phyloP scores from a whole-genome alignment of 2,329 filamentous ascomycete genomes.

The Trichoderma harzianum region DNA sequence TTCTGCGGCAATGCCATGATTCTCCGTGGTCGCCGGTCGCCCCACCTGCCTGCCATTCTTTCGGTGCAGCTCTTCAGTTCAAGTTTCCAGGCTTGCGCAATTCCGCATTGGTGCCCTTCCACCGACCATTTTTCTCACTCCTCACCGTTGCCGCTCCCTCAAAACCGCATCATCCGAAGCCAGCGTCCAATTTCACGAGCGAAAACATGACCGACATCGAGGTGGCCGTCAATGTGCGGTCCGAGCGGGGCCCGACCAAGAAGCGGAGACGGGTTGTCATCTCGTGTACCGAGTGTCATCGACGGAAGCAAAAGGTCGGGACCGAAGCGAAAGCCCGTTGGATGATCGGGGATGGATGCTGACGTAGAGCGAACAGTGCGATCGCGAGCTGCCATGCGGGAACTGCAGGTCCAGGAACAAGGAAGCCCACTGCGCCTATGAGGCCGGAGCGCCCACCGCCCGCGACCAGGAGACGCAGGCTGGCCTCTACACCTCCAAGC shows the following conservation, averaged over 20 bases:
- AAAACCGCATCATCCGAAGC: background rate
- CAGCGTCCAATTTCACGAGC: background rate
- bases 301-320: slow-evolving; percentile 58
- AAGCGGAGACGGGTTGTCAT: slow-evolving; percentile 60
- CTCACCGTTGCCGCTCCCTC: background rate
- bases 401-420: slow-evolving; percentile 59
- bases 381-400: slow-evolving; percentile 56
- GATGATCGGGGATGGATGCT: background rate
- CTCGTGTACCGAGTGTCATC: slow-evolving; percentile 62
- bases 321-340: background rate
- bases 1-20: background rate
- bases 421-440: slow-evolving; percentile 54
- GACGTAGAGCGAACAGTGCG: slow-evolving; percentile 42
- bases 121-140: background rate
- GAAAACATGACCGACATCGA: slow-evolving; percentile 18
- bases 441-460: slow-evolving; percentile 46
- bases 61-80: background rate
- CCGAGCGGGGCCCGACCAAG: slow-evolving; percentile 40
- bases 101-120: background rate
- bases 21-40: background rate
- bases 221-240: background rate
- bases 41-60: background rate
- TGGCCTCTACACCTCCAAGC: slow-evolving; percentile 6
- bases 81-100: background rate
- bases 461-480: slow-evolving; percentile 30